Evolutionary conservation across 139 green algal genomes (phyloP).

Genomic region (Closterium sp.): DNA sequence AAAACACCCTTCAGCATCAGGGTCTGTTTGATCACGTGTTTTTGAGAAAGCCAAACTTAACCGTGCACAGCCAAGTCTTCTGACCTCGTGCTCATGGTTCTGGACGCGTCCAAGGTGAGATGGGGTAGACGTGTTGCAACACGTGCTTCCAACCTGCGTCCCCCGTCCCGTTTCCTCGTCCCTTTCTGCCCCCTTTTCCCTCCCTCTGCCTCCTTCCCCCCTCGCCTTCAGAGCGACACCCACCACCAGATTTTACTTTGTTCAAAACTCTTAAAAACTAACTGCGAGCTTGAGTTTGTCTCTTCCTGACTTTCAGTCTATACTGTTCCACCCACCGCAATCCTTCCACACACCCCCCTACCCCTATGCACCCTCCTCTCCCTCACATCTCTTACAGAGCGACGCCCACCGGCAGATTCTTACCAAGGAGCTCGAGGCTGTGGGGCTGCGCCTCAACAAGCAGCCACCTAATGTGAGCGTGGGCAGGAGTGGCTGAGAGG

Average conservation of each 20-base stretch:
- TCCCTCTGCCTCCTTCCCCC: not conserved
- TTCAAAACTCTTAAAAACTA: no score
- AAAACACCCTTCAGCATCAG: no score
- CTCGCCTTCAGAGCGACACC: not conserved
- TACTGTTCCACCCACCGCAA: no score
- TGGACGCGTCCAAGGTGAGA: constrained; percentile 86
- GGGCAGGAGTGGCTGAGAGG: not conserved
- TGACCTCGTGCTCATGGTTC: constrained; percentile 89
- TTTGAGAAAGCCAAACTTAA: no score
- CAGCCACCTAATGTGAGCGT: constrained; percentile 36
- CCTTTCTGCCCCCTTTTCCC: not conserved
- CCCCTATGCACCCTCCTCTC: not conserved
- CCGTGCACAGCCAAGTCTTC: constrained; percentile 87
- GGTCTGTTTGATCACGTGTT: no score
- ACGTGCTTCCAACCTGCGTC: no score
- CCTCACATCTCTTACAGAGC: not conserved
- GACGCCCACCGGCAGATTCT: constrained; percentile 90
- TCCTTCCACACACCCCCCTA: not conserved
- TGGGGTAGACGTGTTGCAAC: no score
- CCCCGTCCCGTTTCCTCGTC: no score
- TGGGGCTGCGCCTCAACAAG: constrained; percentile 93
- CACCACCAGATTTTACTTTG: no score
- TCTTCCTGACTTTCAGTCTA: no score
- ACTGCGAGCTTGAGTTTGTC: no score
- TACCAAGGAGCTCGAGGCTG: constrained; percentile 90